Percentiles rank a stretch among this genome's conserved stretches.
Evolutionary conservation across 106 monocot species (phyloP).

Genomic region (Dendrobium officinale): DNA sequence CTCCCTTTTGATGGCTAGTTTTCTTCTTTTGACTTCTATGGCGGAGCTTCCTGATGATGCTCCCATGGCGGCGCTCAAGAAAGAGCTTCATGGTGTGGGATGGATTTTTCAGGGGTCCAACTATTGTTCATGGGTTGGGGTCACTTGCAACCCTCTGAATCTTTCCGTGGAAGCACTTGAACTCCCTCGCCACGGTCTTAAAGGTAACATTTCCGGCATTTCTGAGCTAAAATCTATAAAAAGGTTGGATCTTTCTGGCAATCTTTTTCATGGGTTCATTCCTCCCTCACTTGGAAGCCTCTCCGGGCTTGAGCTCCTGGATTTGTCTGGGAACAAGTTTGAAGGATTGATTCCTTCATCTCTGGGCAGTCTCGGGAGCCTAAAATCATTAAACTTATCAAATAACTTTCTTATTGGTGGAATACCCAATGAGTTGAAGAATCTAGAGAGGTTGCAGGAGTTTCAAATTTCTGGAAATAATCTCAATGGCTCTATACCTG

Average conservation of each 20-base stretch:
- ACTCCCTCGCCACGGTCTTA: slow-evolving; percentile 39
- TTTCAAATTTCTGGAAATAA: slow-evolving; percentile 68
- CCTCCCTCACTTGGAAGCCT: slow-evolving; percentile 35
- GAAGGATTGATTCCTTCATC: slow-evolving; percentile 40
- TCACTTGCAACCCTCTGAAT: slow-evolving; percentile 32
- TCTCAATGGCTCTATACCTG: slow-evolving; percentile 46
- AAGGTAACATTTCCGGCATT: slow-evolving; percentile 60
- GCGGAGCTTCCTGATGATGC: slow-evolving; percentile 25
- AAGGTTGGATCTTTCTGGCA: slow-evolving; percentile 53
- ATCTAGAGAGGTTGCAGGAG: slow-evolving; percentile 44
- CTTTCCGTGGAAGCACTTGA: slow-evolving; percentile 25
- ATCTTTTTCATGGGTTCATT: slow-evolving; percentile 46
- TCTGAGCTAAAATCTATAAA: slow-evolving; percentile 36
- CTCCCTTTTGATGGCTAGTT: not conserved
- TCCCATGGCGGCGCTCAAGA: slow-evolving; percentile 28
- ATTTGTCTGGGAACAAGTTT: slow-evolving; percentile 67
- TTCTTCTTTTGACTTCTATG: not conserved
- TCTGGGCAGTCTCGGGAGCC: slow-evolving; percentile 23
- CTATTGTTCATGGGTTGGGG: slow-evolving; percentile 70
- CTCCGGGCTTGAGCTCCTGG: slow-evolving; percentile 43
- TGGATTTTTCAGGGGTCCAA: slow-evolving; percentile 18
- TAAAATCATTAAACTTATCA: slow-evolving; percentile 57
- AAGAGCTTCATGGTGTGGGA: slow-evolving; percentile 22
- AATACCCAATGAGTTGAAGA: slow-evolving; percentile 48
- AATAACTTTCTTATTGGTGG: slow-evolving; percentile 51